Base-by-base conservation (phyloP, 805 yeast species). In the Kodamaea sagamina region DNA sequence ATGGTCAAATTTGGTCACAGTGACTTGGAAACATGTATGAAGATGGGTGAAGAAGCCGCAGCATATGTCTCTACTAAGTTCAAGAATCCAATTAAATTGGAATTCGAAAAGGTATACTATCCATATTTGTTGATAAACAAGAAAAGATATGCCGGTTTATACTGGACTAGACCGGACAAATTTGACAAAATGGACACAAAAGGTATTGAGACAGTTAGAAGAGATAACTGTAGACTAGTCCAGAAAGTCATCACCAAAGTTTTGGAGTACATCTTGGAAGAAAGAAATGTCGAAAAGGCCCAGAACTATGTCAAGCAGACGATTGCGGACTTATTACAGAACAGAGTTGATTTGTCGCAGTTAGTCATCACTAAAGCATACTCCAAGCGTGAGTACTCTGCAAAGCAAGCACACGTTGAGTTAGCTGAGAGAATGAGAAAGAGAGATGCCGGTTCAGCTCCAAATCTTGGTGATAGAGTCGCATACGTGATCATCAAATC, bases 371-470 rank as follows among this genome's bases (percentile, higher is more conserved):
- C 98, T 2, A 93, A 93, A 60, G 95, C 95, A 5, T 74, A 92
- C 35, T 85, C 97, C 3, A 74, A 86, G 46, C 85, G 86, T 41
- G 97, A 93, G 57, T 93, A 93, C 63, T 86, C 96, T 3, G 95
- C 90, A 19, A 95, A 93, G 49, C 99, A 93, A 63, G 97, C 99
- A 0, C 99, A 93, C 63, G 95, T 90, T 19, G 97, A 92, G 53
- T 75, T 93, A 35, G 97, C 99, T 0, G 96, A 90, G 56, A 76
- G 97, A 54, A 93, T 93, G 97, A 78, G 82, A 42, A 89, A 89
- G 61, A 84, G 99, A 72, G 99, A 93, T 59, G 85, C 96, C 0
- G 99, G 99, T 17, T 85, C 95, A 6, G 99, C 99, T 1, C 99
- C 99, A 3, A 82, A 89, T 9, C 76, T 93, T 37, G 99, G 99